phyloP scores from a whole-genome alignment of 148 eudicot genomes.

The Beta vulgaris region DNA sequence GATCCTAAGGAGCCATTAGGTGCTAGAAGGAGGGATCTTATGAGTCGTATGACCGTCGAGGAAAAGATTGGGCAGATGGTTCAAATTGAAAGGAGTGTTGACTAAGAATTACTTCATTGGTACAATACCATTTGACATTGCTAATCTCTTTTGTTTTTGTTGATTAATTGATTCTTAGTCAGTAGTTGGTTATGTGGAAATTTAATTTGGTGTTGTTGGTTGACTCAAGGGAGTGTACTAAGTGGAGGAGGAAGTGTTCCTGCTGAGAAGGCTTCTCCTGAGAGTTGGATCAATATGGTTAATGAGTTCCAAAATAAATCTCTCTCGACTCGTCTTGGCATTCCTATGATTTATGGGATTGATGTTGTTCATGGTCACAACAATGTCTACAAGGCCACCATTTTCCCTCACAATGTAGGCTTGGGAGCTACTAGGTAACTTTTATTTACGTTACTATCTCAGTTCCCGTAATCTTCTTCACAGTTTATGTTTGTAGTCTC shows the following conservation, averaged over 20 bases:
- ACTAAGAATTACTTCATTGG: conserved; percentile 56
- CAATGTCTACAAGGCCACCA: no score
- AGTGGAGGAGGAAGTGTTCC: conserved; percentile 86
- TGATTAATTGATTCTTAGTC: not conserved
- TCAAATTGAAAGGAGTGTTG: conserved; percentile 59
- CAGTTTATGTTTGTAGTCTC: conserved; percentile 81
- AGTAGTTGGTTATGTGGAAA: not conserved
- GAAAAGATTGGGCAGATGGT: conserved; percentile 79
- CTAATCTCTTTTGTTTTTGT: not conserved
- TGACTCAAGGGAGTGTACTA: conserved; percentile 53
- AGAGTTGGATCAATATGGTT: conserved; percentile 71
- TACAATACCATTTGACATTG: conserved; percentile 16
- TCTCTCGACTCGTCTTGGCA: no score
- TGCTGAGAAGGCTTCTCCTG: conserved; percentile 49
- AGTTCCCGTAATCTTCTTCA: conserved; percentile 63
- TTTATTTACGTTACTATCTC: no score
- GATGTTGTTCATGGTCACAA: no score
- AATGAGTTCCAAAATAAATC: conserved; percentile 65
- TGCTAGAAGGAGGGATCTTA: conserved; percentile 52
- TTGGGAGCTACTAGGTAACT: no score
- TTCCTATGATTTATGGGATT: no score
- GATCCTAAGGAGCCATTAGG: conserved; percentile 58
- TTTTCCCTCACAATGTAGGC: no score
- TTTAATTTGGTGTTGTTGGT: not conserved
- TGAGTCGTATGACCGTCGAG: conserved; percentile 53